These are phyloP conservation scores for Ascosphaera aggregata DNA, from an alignment of 2,329 filamentous ascomycete genomes.

Conservation along the genomic window DNA sequence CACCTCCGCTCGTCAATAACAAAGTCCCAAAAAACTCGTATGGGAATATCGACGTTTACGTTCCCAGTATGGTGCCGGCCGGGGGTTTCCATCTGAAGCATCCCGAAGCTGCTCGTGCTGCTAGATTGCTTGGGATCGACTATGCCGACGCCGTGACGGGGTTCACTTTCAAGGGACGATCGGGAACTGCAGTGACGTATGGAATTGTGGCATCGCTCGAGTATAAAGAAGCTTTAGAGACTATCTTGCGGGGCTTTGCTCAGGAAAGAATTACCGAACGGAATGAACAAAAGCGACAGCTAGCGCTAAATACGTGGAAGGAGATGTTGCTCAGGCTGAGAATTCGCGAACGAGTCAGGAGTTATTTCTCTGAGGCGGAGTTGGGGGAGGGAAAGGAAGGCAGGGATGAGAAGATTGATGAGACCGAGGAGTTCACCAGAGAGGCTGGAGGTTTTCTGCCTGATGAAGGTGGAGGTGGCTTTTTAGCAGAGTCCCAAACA, in stretches of 20 bases:
- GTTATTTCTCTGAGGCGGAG: slow-evolving; percentile 20
- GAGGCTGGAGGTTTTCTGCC: slow-evolving; percentile 19
- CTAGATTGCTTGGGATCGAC: slow-evolving; percentile 54
- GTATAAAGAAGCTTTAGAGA: slow-evolving; percentile 45
- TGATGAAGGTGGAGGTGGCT: slow-evolving; percentile 10
- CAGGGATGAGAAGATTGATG: slow-evolving; percentile 11
- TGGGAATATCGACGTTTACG: slow-evolving; percentile 40
- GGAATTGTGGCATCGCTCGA: slow-evolving; percentile 57
- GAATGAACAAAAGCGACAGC: slow-evolving; percentile 28
- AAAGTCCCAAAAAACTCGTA: slow-evolving; percentile 39
- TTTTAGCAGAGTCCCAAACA: slow-evolving; percentile 6
- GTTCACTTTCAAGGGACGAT: slow-evolving; percentile 66
- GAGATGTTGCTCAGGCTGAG: slow-evolving; percentile 37
- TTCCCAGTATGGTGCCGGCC: slow-evolving; percentile 37
- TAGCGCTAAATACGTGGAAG: slow-evolving; percentile 31
- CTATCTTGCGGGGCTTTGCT: slow-evolving; percentile 42
- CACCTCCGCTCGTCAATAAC: slow-evolving; percentile 53
- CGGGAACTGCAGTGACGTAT: slow-evolving; percentile 60
- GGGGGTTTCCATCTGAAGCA: slow-evolving; percentile 35
- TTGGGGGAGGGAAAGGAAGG: slow-evolving; percentile 15
- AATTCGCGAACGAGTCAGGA: slow-evolving; percentile 51
- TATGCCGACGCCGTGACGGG: slow-evolving; percentile 78
- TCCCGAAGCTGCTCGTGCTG: slow-evolving; percentile 42
- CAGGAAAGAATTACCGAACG: slow-evolving; percentile 41
- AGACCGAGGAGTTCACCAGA: slow-evolving; percentile 8